Base-by-base conservation (phyloP, 176 grass and related monocot species). In the Avena sativa region DNA sequence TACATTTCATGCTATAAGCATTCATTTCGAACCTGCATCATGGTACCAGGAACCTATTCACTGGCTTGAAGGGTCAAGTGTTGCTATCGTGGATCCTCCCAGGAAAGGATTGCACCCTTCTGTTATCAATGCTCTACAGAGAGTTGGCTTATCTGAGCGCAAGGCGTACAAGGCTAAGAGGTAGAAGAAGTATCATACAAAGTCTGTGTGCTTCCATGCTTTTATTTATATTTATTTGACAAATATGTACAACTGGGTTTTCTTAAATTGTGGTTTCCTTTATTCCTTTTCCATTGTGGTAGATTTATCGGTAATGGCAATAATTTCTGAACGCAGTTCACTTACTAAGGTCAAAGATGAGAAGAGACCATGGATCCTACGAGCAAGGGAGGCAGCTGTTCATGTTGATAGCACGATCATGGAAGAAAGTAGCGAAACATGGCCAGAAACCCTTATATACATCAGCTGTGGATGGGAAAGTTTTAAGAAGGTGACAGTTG, bases 381-480 rank as follows among this genome's bases (percentile, higher is more conserved):
- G 90, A 85, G 86, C 93, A 85, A 98, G 93, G 89, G 96, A 94
- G 89, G 88, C 93, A 82, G 87, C 90, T 25, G 90, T 95, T 91
- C 88, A 94, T 49, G 71, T 95, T 80, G 96, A 98, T 74, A 90
- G 87, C 52, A 74, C 81, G 84, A 86, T 51, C 32, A 79, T 70
- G n/a, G 86, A 89, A 84, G 90, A 92, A 74, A 86, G 78, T 72
- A 89, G 46, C 49, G 81, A 84, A 89, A 91, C 80, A 46, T 98
- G 93, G 92, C 92, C 96, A 53, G 77, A 85, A 79, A 98, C 92
- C 40, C 90, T 98, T 79, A 89, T 98, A 88, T 98, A 95, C 85
- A 98, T 98, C 84, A 98, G 96, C 64, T 98, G 93, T 68, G 93
- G 96, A 68, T 98, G 96, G 96, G 93, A 98, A 83, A 95, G 93